Percentiles rank a stretch among this genome's conserved stretches.
These are phyloP conservation scores for Rhizopogon hawkerae DNA, from an alignment of 1,284 basidiomycete genomes.

Conservation along the genomic window DNA sequence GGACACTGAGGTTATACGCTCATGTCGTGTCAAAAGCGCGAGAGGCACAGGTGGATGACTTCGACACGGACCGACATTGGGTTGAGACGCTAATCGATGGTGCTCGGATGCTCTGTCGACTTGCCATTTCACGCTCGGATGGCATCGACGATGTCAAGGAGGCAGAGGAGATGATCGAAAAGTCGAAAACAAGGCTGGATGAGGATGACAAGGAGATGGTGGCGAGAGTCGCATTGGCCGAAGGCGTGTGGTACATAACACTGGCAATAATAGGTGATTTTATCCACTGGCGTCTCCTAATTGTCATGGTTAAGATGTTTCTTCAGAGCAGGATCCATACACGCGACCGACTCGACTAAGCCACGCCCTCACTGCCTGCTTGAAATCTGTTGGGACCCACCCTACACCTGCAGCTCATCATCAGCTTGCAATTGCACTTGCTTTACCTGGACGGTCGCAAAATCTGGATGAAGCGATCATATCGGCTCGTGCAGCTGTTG, in stretches of 20 bases:
- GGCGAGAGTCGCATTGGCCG: constrained; percentile 53
- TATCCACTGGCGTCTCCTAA: background rate
- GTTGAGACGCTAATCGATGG: constrained; percentile 68
- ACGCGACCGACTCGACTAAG: constrained; percentile 53
- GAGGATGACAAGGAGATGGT: constrained; percentile 36
- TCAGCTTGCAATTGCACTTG: constrained; percentile 72
- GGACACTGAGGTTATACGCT: constrained; percentile 75
- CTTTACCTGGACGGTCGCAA: constrained; percentile 55
- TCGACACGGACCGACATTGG: constrained; percentile 59
- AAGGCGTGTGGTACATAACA: constrained; percentile 57
- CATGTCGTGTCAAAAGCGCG: constrained; percentile 72
- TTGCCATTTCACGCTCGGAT: constrained; percentile 31
- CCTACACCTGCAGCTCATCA: constrained; percentile 63
- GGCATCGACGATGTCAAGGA: constrained; percentile 48
- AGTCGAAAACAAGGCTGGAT: constrained; percentile 47
- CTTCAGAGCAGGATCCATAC: constrained; percentile 54
- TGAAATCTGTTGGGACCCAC: constrained; percentile 44
- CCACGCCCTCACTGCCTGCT: constrained; percentile 52
- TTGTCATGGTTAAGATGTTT: constrained; percentile 1
- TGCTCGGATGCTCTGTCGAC: constrained; percentile 61
- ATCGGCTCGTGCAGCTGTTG: constrained; percentile 68
- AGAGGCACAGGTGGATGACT: constrained; percentile 32
- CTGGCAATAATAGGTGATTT: constrained; percentile 52
- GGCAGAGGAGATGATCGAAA: constrained; percentile 47
- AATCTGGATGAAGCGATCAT: constrained; percentile 63